phyloP scores from a whole-genome alignment of 805 yeast species.

The Hanseniaspora lindneri region DNA sequence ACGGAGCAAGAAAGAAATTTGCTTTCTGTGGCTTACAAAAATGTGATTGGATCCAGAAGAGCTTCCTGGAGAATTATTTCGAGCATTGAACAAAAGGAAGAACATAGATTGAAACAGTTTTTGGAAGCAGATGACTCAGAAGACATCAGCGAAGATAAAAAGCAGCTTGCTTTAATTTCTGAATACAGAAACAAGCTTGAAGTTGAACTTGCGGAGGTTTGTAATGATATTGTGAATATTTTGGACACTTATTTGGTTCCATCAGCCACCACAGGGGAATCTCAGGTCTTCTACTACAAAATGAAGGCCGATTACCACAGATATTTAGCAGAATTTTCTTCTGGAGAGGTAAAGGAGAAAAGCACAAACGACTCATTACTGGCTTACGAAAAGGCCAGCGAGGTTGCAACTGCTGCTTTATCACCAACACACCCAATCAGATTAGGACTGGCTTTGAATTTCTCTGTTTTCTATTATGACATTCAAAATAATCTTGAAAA shows the following conservation, averaged over 20 bases:
- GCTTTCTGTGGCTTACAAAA: conserved; percentile 93
- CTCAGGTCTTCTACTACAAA: conserved; percentile 95
- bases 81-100: conserved; percentile 96
- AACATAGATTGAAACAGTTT: conserved; percentile 67
- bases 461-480: conserved; percentile 96
- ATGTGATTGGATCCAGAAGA: conserved; percentile 97
- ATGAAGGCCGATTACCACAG: conserved; percentile 99
- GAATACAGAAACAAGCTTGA: conserved; percentile 93
- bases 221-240: conserved; percentile 85
- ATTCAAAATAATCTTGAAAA: conserved; percentile 96
- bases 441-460: conserved; percentile 92
- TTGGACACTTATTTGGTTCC: conserved; percentile 84
- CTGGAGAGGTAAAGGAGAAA: conserved; percentile 78
- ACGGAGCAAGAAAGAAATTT: conserved; percentile 96
- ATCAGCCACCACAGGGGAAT: conserved; percentile 90
- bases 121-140: conserved; percentile 7
- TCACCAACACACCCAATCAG: conserved; percentile 99
- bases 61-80: conserved; percentile 99
- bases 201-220: conserved; percentile 78
- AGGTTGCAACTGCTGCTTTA: conserved; percentile 89
- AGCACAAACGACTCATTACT: conserved; percentile 88
- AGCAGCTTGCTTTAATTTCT: conserved; percentile 79
- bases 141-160: conserved; percentile 32
- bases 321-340: conserved; percentile 93
- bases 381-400: conserved; percentile 91